Evolutionary conservation across 192 early-diverging fungal genomes (phyloP).

Genomic region (Umbelopsis vinacea): DNA sequence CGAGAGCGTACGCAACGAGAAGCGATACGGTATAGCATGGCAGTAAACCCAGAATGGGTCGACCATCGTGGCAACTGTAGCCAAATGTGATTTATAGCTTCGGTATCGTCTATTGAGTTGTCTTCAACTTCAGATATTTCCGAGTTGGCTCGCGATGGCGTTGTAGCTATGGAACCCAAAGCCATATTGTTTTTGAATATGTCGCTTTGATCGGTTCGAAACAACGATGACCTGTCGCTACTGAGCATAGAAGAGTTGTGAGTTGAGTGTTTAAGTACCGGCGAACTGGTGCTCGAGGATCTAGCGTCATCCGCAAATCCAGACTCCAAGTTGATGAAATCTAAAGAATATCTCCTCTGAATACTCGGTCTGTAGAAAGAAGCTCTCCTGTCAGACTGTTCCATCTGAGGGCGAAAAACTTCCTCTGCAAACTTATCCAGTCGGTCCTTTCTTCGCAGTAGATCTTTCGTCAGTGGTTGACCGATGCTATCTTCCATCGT

Average conservation of each 20-base stretch:
- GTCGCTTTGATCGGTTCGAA: background rate
- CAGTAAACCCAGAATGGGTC: background rate
- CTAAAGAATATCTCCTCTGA: background rate
- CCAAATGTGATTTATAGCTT: background rate
- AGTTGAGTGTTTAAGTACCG: background rate
- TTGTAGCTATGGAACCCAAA: background rate
- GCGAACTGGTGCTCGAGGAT: background rate
- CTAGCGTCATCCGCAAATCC: background rate
- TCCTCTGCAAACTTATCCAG: background rate
- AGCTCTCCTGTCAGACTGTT: background rate
- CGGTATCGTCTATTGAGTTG: background rate
- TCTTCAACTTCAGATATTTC: background rate
- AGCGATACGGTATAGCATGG: background rate
- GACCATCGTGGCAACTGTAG: background rate
- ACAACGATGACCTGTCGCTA: background rate
- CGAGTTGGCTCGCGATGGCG: background rate
- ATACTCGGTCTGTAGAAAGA: background rate
- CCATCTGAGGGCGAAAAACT: background rate
- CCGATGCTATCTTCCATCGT: background rate
- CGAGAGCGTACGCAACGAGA: background rate
- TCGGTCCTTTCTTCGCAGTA: background rate
- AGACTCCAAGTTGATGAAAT: background rate
- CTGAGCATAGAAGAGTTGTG: background rate
- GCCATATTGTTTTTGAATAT: background rate
- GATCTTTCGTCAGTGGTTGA: background rate